Conservation (phyloP, 306 rosid genomes). For the Ochetophila trinervis region DNA sequence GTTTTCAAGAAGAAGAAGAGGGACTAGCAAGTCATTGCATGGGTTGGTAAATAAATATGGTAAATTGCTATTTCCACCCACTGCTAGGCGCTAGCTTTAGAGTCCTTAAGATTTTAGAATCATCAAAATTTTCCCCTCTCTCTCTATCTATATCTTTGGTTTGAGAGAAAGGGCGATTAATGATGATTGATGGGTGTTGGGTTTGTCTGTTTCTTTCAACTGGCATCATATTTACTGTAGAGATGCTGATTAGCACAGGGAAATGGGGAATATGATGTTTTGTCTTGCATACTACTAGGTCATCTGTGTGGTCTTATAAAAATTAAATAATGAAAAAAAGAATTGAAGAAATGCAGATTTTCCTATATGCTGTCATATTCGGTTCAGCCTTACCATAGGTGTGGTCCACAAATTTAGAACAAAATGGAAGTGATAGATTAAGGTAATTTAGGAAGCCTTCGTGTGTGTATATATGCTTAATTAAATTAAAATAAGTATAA, state of each 20-base stretch:
- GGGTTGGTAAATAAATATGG: neutral
- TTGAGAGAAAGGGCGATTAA: neutral
- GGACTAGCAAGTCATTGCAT: neutral
- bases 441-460: neutral
- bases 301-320: too few relatives aligned
- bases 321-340: neutral
- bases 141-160: neutral
- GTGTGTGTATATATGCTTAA: neutral
- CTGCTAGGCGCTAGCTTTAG: neutral
- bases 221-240: neutral
- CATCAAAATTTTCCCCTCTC: neutral
- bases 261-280: neutral
- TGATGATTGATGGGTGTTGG: neutral
- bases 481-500: neutral
- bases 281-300: neutral
- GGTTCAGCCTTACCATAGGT: conserved; percentile 15
- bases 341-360: conserved; percentile 9
- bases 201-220: neutral
- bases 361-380: conserved; percentile 11
- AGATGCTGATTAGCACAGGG: neutral
- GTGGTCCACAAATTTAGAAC: conserved; percentile 12
- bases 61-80: neutral
- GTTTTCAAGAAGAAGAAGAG: conserved; percentile 5
- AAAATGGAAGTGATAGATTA: too few relatives aligned
- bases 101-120: neutral